A percentile compares a stretch with the other conserved stretches of the same genome.
Evolutionary conservation across 192 early-diverging fungal genomes (phyloP).

Genomic region (Mortierella alpina): DNA sequence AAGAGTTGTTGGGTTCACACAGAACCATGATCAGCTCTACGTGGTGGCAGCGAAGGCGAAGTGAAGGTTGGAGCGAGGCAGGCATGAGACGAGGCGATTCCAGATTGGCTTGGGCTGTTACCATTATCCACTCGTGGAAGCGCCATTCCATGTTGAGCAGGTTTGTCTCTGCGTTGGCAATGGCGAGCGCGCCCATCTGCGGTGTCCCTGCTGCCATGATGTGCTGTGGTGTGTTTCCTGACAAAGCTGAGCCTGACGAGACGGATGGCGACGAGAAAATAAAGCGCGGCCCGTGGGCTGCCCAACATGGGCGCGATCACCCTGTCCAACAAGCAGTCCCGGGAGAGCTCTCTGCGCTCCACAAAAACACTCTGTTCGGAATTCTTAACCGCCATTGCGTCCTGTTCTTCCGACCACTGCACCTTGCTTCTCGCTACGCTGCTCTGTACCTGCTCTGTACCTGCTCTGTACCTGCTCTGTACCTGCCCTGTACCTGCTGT

Average conservation of each 20-base stretch:
- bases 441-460: too few species aligned
- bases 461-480: too few species aligned
- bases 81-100: background rate
- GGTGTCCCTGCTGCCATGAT: constrained; percentile 27
- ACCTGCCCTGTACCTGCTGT: too few species aligned
- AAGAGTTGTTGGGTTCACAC: background rate
- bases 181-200: background rate
- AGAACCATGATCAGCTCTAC: too few species aligned
- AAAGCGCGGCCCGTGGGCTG: background rate
- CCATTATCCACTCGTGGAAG: constrained; percentile 54
- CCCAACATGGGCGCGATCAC: too few species aligned
- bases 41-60: too few species aligned
- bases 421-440: too few species aligned
- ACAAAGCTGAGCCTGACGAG: background rate
- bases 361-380: background rate
- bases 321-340: background rate
- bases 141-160: constrained; percentile 48
- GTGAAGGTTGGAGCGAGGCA: too few species aligned
- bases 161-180: constrained; percentile 14
- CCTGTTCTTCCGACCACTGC: too few species aligned
- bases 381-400: too few species aligned
- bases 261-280: background rate
- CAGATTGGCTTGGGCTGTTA: background rate
- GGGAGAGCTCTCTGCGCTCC: background rate
- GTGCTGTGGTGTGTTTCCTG: background rate